These are phyloP conservation scores for Botrytis deweyae DNA, from an alignment of 2,329 filamentous ascomycete species.

Conservation along the genomic window DNA sequence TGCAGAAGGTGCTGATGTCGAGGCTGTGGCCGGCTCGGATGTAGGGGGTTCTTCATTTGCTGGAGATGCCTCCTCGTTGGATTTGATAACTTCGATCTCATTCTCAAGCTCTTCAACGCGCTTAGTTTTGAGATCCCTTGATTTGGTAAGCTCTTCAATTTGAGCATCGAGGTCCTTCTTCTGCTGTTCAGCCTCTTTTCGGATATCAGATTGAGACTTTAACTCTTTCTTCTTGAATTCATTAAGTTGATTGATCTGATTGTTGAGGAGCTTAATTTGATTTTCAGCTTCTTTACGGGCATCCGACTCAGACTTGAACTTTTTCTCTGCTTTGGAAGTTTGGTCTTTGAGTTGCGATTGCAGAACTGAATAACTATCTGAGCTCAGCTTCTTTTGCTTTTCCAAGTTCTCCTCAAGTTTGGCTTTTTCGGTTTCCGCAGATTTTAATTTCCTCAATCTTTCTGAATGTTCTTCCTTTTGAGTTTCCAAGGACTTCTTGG, in stretches of 20 bases:
- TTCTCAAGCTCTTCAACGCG: constrained; percentile 32
- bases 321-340: constrained; percentile 23
- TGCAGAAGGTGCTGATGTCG: constrained; percentile 40
- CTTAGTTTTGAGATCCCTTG: constrained; percentile 28
- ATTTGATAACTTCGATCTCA: constrained; percentile 28
- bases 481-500: constrained; percentile 30
- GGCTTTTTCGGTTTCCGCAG: constrained; percentile 29
- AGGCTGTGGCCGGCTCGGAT: constrained; percentile 45
- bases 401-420: constrained; percentile 27
- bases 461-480: constrained; percentile 27
- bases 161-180: constrained; percentile 28
- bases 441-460: neutral
- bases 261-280: constrained; percentile 25
- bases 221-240: constrained; percentile 26
- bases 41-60: constrained; percentile 21
- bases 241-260: constrained; percentile 33
- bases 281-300: constrained; percentile 30
- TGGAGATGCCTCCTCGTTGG: constrained; percentile 24
- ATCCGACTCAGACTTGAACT: constrained; percentile 28
- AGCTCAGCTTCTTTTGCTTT: constrained; percentile 26
- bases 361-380: constrained; percentile 29
- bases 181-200: constrained; percentile 28
- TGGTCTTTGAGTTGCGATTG: constrained; percentile 29
- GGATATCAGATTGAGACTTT: constrained; percentile 27
- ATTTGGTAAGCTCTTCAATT: constrained; percentile 32